Evolutionary conservation across 2,329 filamentous ascomycete species (phyloP).

Genomic region (Trichophaea hybrida): DNA sequence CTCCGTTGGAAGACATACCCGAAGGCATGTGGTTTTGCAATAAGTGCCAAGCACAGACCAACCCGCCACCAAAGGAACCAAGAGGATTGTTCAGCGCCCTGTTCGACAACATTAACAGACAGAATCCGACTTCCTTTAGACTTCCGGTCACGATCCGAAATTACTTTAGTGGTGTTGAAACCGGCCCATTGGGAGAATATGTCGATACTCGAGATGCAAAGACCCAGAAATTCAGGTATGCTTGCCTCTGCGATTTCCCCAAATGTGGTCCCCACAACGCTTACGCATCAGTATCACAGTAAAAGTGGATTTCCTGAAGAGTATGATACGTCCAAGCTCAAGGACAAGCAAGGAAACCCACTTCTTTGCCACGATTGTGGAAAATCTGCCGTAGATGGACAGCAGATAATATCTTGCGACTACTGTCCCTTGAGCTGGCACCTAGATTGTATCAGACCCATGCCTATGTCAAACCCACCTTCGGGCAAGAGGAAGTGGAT

Average conservation of each 20-base stretch:
- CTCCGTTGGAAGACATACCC: constrained; percentile 54
- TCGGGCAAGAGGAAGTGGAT: constrained; percentile 61
- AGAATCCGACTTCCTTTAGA: constrained; percentile 56
- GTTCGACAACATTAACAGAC: constrained; percentile 49
- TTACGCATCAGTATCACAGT: constrained; percentile 14
- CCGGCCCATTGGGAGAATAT: constrained; percentile 64
- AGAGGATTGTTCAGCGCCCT: constrained; percentile 48
- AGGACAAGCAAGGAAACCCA: constrained; percentile 56
- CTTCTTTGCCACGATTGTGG: constrained; percentile 69
- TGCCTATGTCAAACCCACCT: constrained; percentile 62
- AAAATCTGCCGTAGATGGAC: constrained; percentile 42
- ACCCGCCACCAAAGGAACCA: constrained; percentile 34
- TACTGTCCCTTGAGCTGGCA: constrained; percentile 75
- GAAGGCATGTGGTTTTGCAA: constrained; percentile 75
- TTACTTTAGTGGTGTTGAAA: constrained; percentile 65
- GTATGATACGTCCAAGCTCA: constrained; percentile 52
- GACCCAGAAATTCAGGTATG: constrained; percentile 45
- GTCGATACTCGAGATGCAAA: constrained; percentile 46
- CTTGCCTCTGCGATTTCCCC: constrained; percentile 17
- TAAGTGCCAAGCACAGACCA: constrained; percentile 44
- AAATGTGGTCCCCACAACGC: background rate
- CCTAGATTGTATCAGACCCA: constrained; percentile 73
- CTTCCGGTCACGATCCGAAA: constrained; percentile 58
- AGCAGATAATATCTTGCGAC: constrained; percentile 67
- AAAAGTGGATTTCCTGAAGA: constrained; percentile 46